phyloP scores from a whole-genome alignment of 2,329 filamentous ascomycete species.

The Aspergillus vadensis region DNA sequence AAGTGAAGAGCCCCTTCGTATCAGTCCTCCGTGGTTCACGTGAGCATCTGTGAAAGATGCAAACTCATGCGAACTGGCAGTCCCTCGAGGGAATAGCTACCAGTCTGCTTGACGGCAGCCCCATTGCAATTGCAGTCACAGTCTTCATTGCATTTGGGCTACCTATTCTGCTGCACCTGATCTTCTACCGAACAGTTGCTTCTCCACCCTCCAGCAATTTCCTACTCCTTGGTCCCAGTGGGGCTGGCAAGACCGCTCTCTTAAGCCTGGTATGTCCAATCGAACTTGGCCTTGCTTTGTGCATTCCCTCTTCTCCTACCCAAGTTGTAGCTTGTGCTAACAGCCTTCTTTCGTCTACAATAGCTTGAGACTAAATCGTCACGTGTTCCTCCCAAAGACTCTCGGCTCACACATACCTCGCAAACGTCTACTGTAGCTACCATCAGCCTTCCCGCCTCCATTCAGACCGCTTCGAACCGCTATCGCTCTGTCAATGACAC shows the following conservation, averaged over 20 bases:
- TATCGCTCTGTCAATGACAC: conserved; percentile 69
- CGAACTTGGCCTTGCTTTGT: not conserved
- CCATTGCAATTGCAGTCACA: conserved; percentile 62
- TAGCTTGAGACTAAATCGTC: conserved; percentile 51
- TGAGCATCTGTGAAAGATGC: conserved; percentile 27
- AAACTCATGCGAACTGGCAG: conserved; percentile 38
- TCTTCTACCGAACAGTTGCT: conserved; percentile 68
- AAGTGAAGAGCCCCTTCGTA: not conserved
- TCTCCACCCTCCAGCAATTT: conserved; percentile 69
- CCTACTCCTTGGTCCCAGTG: conserved; percentile 78
- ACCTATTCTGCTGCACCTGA: conserved; percentile 75
- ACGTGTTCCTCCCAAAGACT: conserved; percentile 36
- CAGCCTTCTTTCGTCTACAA: not conserved
- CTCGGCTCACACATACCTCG: conserved; percentile 60
- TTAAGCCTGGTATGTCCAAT: conserved; percentile 67
- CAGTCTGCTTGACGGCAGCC: conserved; percentile 46
- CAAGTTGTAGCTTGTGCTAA: not conserved
- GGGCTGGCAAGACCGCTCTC: conserved; percentile 84
- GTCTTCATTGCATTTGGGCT: conserved; percentile 69
- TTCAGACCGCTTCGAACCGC: conserved; percentile 58
- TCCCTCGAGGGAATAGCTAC: conserved; percentile 43
- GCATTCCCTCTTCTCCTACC: not conserved
- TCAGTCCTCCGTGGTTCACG: not conserved
- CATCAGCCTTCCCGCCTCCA: conserved; percentile 57
- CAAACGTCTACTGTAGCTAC: conserved; percentile 61